phyloP scores from a whole-genome alignment of 768 basidiomycete species.

The Lactarius pseudohatsudake region DNA sequence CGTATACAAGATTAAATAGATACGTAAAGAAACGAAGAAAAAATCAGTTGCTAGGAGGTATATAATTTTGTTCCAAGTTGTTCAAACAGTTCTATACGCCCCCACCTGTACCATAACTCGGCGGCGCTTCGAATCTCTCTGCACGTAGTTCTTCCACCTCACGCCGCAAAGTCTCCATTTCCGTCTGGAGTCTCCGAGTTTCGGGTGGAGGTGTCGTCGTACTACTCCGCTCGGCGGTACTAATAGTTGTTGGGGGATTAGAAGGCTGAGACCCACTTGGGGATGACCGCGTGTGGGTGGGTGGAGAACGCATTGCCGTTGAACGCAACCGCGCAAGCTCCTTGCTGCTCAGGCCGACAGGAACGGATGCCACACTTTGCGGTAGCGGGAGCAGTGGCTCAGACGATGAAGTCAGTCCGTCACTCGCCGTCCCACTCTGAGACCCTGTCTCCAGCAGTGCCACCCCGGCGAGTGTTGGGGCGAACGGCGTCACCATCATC shows the following conservation, averaged over 20 bases:
- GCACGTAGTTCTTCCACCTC: conserved; percentile 31
- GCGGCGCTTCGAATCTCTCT: conserved; percentile 33
- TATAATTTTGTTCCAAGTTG: background rate
- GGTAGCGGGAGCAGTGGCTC: background rate
- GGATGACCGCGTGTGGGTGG: background rate
- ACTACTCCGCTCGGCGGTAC: background rate
- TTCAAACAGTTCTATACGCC: background rate
- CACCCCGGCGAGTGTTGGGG: background rate
- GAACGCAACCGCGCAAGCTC: conserved; percentile 18
- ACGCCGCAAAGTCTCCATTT: conserved; percentile 34
- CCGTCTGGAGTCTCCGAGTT: conserved; percentile 19
- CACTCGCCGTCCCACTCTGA: background rate
- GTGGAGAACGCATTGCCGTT: background rate
- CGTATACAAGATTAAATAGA: too few species aligned
- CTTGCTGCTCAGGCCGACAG: conserved; percentile 13
- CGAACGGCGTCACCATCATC: conserved; percentile 3
- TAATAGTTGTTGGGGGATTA: background rate
- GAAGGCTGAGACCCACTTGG: background rate
- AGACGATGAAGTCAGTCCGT: background rate
- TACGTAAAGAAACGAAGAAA: too few species aligned
- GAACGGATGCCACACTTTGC: background rate
- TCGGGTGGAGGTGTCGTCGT: background rate
- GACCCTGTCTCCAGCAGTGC: background rate
- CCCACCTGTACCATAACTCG: conserved; percentile 26
- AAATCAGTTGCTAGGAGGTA: background rate